phyloP scores from a whole-genome alignment of 129 eudicot genomes.

The Apium graveolens region DNA sequence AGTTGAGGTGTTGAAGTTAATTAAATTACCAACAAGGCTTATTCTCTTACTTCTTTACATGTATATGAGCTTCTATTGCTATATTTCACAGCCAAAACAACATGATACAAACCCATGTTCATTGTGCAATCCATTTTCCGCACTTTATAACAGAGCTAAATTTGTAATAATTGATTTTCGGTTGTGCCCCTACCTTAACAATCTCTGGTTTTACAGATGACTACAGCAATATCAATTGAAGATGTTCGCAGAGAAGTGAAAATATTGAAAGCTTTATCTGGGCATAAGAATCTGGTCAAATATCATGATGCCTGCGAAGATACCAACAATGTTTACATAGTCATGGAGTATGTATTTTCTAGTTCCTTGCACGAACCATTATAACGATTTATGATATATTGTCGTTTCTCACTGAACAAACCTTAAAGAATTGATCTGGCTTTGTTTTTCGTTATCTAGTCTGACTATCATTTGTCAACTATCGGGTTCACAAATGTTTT shows the following conservation, averaged over 20 bases:
- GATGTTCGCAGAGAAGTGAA: conserved; percentile 96
- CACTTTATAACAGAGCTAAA: background rate
- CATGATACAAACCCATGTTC: background rate
- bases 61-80: background rate
- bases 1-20: background rate
- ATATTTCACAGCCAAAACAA: background rate
- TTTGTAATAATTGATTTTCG: background rate
- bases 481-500: background rate
- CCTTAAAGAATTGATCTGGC: background rate
- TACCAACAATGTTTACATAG: conserved; percentile 80
- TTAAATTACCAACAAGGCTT: background rate
- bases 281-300: conserved; percentile 81
- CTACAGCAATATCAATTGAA: conserved; percentile 88
- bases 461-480: background rate
- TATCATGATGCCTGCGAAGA: conserved; percentile 91
- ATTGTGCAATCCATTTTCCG: background rate
- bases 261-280: conserved; percentile 79
- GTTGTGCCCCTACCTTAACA: background rate
- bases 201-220: conserved; percentile 59
- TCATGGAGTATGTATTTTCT: conserved; percentile 77
- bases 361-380: conserved; percentile 7
- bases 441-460: background rate
- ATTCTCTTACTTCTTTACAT: background rate
- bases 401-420: background rate
- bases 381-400: background rate